A percentile compares a stretch with the other conserved stretches of the same genome.
phyloP scores from a whole-genome alignment of 106 monocot genomes.

The Narthecium ossifragum region DNA sequence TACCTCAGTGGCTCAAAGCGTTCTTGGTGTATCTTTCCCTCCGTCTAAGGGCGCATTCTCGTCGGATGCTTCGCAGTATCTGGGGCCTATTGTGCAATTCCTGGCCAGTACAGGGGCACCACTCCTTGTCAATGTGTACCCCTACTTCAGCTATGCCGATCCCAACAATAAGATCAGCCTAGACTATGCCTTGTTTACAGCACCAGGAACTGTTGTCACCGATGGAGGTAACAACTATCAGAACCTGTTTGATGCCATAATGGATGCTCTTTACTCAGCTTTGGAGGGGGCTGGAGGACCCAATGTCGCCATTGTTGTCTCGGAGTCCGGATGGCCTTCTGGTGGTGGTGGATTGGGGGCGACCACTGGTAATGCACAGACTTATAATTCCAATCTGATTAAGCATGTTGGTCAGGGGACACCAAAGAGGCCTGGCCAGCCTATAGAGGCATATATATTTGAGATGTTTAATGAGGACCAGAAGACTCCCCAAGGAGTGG shows the following conservation, averaged over 20 bases:
- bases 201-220: not conserved
- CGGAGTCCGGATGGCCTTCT: slow-evolving; percentile 42
- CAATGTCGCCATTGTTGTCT: slow-evolving; percentile 16
- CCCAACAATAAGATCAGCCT: not conserved
- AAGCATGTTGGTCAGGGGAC: slow-evolving; percentile 18
- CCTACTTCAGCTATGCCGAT: slow-evolving; percentile 24
- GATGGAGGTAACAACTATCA: slow-evolving; percentile 7
- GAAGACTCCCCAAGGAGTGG: slow-evolving; percentile 13
- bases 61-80: not conserved
- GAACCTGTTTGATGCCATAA: slow-evolving; percentile 31
- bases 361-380: slow-evolving; percentile 1
- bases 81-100: slow-evolving; percentile 9
- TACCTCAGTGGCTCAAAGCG: slow-evolving; percentile 6
- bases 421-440: slow-evolving; percentile 19
- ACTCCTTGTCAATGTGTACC: slow-evolving; percentile 27
- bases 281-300: slow-evolving; percentile 14
- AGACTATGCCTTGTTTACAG: slow-evolving; percentile 20
- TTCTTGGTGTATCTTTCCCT: slow-evolving; percentile 5
- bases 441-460: slow-evolving; percentile 21
- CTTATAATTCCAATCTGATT: slow-evolving; percentile 17
- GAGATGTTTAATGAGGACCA: slow-evolving; percentile 30
- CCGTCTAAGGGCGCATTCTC: slow-evolving; percentile 1
- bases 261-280: slow-evolving; percentile 27
- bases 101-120: not conserved
- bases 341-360: slow-evolving; percentile 14